phyloP scores from a whole-genome alignment of 768 basidiomycete genomes.

The Favolaschia claudopus region DNA sequence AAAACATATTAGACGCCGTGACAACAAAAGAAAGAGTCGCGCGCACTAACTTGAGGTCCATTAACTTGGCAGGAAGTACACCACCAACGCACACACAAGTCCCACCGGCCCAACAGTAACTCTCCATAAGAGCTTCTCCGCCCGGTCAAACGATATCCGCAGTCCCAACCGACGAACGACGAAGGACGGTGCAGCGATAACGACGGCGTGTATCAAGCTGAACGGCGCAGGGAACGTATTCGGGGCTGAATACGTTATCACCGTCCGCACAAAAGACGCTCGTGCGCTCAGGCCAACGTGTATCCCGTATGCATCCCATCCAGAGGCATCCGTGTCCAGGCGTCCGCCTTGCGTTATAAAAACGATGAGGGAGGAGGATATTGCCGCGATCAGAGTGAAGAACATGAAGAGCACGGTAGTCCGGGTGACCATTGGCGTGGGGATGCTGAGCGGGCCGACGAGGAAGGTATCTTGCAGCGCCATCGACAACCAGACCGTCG shows the following conservation, averaged over 20 bases:
- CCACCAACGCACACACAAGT: conserved; percentile 27
- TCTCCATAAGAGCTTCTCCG: conserved; percentile 51
- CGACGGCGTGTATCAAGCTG: conserved; percentile 48
- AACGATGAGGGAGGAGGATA: conserved; percentile 43
- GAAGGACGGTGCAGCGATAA: conserved; percentile 31
- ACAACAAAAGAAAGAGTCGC: too few relatives aligned
- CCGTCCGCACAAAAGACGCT: conserved; percentile 44
- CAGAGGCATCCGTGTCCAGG: conserved; percentile 6
- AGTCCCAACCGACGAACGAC: conserved; percentile 29
- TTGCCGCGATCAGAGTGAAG: conserved; percentile 38
- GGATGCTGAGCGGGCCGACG: conserved; percentile 22
- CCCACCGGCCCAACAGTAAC: conserved; percentile 48
- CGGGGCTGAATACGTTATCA: conserved; percentile 42
- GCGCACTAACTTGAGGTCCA: too few relatives aligned
- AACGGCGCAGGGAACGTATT: conserved; percentile 60
- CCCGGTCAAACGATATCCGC: conserved; percentile 15
- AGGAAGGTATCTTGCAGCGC: conserved; percentile 52
- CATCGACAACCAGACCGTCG: conserved; percentile 53
- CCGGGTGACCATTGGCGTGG: conserved; percentile 58
- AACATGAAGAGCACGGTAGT: conserved; percentile 50
- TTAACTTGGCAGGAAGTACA: conserved; percentile 2
- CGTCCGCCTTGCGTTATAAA: conserved; percentile 36
- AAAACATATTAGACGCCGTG: too few relatives aligned
- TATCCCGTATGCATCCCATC: conserved; percentile 60
- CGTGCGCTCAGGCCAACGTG: conserved; percentile 54